phyloP scores from a whole-genome alignment of 169 alveolate genomes.

The Eimeria maxima region DNA sequence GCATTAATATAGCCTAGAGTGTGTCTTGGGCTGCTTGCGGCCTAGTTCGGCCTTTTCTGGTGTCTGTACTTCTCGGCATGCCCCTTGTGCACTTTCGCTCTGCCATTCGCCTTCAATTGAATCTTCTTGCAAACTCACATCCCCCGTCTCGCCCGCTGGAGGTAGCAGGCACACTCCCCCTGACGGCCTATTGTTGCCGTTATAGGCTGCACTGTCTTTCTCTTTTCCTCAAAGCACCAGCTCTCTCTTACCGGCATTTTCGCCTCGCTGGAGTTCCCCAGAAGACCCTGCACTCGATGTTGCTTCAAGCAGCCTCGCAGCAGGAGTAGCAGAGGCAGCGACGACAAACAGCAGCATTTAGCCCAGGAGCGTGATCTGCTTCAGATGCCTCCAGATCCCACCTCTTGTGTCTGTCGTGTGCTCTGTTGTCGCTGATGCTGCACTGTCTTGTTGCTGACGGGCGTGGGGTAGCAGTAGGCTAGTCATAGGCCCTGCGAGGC shows the following conservation, averaged over 20 bases:
- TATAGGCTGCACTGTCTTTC: not conserved
- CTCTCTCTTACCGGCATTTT: not conserved
- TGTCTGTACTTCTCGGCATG: not conserved
- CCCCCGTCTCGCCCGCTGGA: slow-evolving; percentile 6
- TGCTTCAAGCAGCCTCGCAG: not conserved
- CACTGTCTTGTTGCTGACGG: not conserved
- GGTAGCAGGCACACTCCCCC: not conserved
- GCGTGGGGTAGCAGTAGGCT: not conserved
- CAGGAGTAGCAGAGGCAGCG: not conserved
- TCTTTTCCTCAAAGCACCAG: not conserved
- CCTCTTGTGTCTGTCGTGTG: not conserved
- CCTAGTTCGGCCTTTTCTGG: not conserved
- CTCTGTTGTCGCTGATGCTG: not conserved
- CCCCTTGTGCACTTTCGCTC: not conserved
- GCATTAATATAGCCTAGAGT: not conserved
- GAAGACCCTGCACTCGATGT: not conserved
- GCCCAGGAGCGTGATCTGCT: not conserved
- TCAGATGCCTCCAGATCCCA: not conserved
- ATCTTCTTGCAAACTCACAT: not conserved
- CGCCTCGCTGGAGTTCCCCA: not conserved
- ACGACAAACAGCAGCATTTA: not conserved
- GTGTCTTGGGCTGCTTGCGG: slow-evolving; percentile 10
- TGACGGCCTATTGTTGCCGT: not conserved
- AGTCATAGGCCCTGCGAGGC: no score
- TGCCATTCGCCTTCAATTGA: not conserved